A percentile compares a stretch with the other conserved stretches of the same genome.
phyloP scores from a whole-genome alignment of 106 monocot species.

The Amphibolis antarctica region DNA sequence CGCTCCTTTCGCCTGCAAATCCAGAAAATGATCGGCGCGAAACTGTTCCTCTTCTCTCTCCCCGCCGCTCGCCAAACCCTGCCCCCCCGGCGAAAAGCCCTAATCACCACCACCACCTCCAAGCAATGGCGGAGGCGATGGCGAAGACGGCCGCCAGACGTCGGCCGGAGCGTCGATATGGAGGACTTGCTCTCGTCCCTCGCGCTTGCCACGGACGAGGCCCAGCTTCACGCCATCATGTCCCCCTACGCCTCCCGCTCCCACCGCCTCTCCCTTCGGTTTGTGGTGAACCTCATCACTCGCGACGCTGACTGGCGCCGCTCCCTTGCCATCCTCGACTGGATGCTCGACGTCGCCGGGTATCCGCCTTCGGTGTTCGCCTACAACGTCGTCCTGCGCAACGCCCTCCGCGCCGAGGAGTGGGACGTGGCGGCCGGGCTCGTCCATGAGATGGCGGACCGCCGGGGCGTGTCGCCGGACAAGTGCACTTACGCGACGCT shows the following conservation, averaged over 20 bases:
- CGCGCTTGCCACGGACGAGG: conserved; percentile 23
- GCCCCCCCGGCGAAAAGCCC: no score
- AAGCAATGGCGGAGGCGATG: not conserved
- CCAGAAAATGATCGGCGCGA: no score
- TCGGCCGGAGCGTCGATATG: conserved; percentile 70
- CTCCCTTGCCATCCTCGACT: conserved; percentile 89
- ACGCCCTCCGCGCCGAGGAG: conserved; percentile 43
- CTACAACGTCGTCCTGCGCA: conserved; percentile 82
- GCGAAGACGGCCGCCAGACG: conserved; percentile 4
- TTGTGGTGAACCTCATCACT: conserved; percentile 77
- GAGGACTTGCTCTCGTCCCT: conserved; percentile 37
- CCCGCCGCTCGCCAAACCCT: no score
- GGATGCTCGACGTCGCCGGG: conserved; percentile 51
- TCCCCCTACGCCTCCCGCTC: conserved; percentile 28
- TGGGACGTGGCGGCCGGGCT: conserved; percentile 61
- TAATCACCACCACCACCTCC: no score
- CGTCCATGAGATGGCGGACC: conserved; percentile 53
- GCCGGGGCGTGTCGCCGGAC: conserved; percentile 37
- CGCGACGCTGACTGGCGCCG: conserved; percentile 52
- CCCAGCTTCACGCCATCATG: conserved; percentile 56
- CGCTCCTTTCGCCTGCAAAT: no score
- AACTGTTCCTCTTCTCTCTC: no score
- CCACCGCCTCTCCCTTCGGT: conserved; percentile 46
- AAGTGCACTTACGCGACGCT: conserved; percentile 78
- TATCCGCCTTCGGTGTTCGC: conserved; percentile 45